Conservation (phyloP, 768 basidiomycete species). For the Mrakia blollopis region DNA sequence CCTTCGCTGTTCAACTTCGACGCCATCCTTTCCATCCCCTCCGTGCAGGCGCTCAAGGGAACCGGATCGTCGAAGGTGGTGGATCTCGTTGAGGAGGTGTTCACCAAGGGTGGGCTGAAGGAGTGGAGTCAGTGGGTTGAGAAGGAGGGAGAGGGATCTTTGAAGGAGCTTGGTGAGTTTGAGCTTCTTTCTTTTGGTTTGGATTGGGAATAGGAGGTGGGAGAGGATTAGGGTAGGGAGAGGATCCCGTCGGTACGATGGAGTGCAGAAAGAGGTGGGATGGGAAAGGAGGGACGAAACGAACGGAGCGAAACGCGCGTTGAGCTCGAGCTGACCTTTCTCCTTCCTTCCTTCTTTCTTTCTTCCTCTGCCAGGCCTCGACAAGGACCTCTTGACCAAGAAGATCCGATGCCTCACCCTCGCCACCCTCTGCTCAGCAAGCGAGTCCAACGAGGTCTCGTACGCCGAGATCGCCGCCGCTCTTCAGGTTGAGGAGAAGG, state of each 20-base stretch:
- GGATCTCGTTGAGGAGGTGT: constrained; percentile 12
- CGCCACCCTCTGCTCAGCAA: constrained; percentile 54
- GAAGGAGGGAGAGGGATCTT: constrained; percentile 49
- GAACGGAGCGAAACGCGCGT: not conserved
- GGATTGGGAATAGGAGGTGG: not conserved
- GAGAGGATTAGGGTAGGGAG: not conserved
- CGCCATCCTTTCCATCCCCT: constrained; percentile 66
- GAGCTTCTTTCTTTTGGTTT: not conserved
- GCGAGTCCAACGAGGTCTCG: constrained; percentile 66
- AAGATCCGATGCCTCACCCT: constrained; percentile 76
- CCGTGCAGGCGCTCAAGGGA: constrained; percentile 26
- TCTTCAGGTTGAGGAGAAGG: constrained; percentile 58
- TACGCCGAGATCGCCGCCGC: constrained; percentile 65
- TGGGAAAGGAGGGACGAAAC: too few species aligned
- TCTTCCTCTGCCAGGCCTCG: constrained; percentile 51
- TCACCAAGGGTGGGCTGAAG: constrained; percentile 48
- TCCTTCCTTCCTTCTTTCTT: not conserved
- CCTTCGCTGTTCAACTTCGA: constrained; percentile 68
- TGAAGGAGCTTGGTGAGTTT: constrained; percentile 60
- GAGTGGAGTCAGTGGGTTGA: constrained; percentile 61
- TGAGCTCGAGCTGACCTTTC: constrained; percentile 10
- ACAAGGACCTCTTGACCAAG: constrained; percentile 58
- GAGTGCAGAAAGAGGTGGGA: not conserved
- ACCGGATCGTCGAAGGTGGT: constrained; percentile 10
- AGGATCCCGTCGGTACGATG: too few species aligned